Conservation (phyloP, 495 filamentous ascomycete species). For the Tetracladium setigerum region DNA sequence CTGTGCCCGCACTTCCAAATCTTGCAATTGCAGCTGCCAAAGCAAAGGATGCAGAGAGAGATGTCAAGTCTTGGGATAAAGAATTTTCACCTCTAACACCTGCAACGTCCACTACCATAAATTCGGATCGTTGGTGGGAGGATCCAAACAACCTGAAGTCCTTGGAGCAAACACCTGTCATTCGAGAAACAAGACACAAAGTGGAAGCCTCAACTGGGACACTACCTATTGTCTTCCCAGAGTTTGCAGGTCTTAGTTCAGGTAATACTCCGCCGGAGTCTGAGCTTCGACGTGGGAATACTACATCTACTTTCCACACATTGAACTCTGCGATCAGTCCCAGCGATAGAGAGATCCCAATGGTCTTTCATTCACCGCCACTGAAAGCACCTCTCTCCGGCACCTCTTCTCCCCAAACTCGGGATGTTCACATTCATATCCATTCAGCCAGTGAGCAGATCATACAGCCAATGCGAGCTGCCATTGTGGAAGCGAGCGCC, state of each 20-base stretch:
- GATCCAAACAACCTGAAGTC: slow-evolving; percentile 5
- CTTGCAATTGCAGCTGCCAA: slow-evolving; percentile 26
- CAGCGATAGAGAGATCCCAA: slow-evolving; percentile 14
- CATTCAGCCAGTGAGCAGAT: slow-evolving; percentile 5
- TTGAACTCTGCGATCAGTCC: slow-evolving; percentile 5
- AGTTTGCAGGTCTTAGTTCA: not conserved
- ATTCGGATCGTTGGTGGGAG: slow-evolving; percentile 19
- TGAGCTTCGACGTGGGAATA: slow-evolving; percentile 1
- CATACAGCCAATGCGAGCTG: not conserved
- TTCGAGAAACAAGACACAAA: slow-evolving; percentile 15
- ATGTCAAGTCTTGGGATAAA: slow-evolving; percentile 27
- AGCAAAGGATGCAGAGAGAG: slow-evolving; percentile 13
- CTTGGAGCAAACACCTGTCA: slow-evolving; percentile 2
- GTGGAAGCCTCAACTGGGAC: slow-evolving; percentile 12
- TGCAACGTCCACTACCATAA: slow-evolving; percentile 15
- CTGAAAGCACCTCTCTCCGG: slow-evolving; percentile 20
- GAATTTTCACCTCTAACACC: slow-evolving; percentile 30
- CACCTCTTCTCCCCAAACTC: slow-evolving; percentile 28
- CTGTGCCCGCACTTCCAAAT: slow-evolving; percentile 27
- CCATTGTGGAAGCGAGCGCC: slow-evolving; percentile 6
- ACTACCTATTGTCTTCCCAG: slow-evolving; percentile 15
- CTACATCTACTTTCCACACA: not conserved
- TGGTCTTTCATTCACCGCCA: slow-evolving; percentile 8
- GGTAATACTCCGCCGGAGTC: not conserved
- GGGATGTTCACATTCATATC: slow-evolving; percentile 6